These are phyloP conservation scores for Auriscalpium orientale DNA, from an alignment of 768 basidiomycete genomes.

Conservation along the genomic window DNA sequence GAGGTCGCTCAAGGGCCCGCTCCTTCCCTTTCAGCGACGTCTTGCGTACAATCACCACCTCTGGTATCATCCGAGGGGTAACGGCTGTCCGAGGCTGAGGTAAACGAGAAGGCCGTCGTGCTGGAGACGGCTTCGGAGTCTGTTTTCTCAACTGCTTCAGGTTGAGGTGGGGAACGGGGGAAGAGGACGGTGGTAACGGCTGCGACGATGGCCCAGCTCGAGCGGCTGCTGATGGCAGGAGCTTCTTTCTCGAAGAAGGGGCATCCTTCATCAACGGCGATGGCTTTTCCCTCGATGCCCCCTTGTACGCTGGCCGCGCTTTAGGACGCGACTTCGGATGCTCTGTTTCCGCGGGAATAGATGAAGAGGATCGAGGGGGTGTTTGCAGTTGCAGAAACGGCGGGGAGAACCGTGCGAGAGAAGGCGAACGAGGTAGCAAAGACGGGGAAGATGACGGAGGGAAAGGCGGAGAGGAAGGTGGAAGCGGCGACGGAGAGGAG, in stretches of 20 bases:
- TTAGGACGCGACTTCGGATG: background rate
- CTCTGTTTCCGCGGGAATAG: background rate
- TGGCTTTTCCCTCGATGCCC: no score
- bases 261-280: no score
- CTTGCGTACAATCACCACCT: slow-evolving; percentile 1
- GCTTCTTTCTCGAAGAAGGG: background rate
- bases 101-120: no score
- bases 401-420: background rate
- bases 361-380: slow-evolving; percentile 8
- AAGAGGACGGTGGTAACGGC: background rate
- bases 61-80: background rate
- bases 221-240: background rate
- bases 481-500: background rate
- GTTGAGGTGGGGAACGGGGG: background rate
- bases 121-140: no score
- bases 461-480: background rate
- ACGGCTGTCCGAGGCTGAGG: background rate
- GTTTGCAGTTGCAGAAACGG: slow-evolving; percentile 5
- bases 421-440: background rate
- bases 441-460: background rate
- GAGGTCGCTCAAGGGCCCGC: no score
- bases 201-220: background rate
- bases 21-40: background rate
- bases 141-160: no score
- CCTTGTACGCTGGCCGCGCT: background rate